phyloP scores from a whole-genome alignment of 192 early-diverging fungal genomes.

The Pilaira anomala region DNA sequence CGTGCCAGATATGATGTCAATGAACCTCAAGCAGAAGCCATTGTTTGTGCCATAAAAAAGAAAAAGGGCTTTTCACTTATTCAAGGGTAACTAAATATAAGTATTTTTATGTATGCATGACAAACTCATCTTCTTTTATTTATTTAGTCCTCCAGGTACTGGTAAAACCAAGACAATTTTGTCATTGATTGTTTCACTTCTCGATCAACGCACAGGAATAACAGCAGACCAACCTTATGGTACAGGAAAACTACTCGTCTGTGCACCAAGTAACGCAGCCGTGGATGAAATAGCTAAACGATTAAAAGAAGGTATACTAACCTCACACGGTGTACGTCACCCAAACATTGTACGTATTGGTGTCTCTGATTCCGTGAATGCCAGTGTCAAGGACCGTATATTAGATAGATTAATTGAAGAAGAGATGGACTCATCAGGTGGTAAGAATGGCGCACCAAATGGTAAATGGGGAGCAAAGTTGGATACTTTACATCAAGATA shows the following conservation, averaged over 20 bases:
- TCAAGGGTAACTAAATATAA: conserved; percentile 59
- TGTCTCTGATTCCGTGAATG: conserved; percentile 66
- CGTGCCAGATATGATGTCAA: conserved; percentile 69
- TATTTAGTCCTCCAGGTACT: conserved; percentile 55
- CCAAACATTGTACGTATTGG: conserved; percentile 87
- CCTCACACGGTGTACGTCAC: conserved; percentile 53
- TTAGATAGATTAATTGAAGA: conserved; percentile 69
- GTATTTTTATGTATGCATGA: not conserved
- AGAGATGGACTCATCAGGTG: conserved; percentile 44
- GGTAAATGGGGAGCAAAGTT: conserved; percentile 17
- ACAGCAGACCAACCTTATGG: not conserved
- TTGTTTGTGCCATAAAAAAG: conserved; percentile 60
- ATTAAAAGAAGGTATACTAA: conserved; percentile 70
- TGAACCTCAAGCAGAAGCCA: conserved; percentile 85
- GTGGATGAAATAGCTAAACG: conserved; percentile 94
- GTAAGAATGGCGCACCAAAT: not conserved
- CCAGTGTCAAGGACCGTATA: conserved; percentile 66
- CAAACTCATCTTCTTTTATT: not conserved
- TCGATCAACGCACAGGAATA: conserved; percentile 33
- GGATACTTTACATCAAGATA: conserved; percentile 36
- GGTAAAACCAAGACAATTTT: conserved; percentile 91
- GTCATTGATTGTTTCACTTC: conserved; percentile 70
- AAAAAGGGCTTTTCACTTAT: conserved; percentile 82
- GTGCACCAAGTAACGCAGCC: conserved; percentile 95
- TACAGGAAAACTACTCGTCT: conserved; percentile 67